Evolutionary conservation across 1,139 yeast genomes (phyloP).

Genomic region (Fermentozyma sake): DNA sequence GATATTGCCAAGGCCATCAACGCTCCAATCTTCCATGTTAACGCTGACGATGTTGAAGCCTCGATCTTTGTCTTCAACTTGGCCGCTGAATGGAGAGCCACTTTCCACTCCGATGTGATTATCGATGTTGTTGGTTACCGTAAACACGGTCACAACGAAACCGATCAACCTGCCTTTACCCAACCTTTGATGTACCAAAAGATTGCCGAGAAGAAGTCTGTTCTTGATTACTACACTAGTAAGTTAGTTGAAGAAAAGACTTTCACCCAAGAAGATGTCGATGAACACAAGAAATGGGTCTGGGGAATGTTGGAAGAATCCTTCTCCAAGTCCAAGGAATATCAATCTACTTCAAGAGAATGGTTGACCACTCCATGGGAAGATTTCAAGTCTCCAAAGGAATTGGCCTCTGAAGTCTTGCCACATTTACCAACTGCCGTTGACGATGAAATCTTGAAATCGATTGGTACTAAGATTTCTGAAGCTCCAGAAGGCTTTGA

Average conservation of each 20-base stretch:
- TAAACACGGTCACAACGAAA: slow-evolving; percentile 98
- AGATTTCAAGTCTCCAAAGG: slow-evolving; percentile 96
- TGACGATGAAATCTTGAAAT: slow-evolving; percentile 63
- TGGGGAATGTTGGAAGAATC: slow-evolving; percentile 93
- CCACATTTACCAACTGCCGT: slow-evolving; percentile 97
- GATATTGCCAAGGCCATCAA: slow-evolving; percentile 95
- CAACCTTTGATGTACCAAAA: slow-evolving; percentile 96
- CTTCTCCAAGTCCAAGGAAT: slow-evolving; percentile 81
- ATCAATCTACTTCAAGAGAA: slow-evolving; percentile 88
- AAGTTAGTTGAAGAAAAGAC: slow-evolving; percentile 82
- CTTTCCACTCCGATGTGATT: slow-evolving; percentile 92
- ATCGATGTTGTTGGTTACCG: slow-evolving; percentile 98
- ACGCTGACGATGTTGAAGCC: slow-evolving; percentile 96
- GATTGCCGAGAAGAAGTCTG: slow-evolving; percentile 85
- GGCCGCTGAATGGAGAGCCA: slow-evolving; percentile 98
- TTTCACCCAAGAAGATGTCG: slow-evolving; percentile 84
- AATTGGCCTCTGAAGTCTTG: slow-evolving; percentile 89
- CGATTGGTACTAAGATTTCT: slow-evolving; percentile 74
- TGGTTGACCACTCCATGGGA: slow-evolving; percentile 99
- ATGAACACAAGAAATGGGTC: slow-evolving; percentile 97
- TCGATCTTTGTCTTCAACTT: slow-evolving; percentile 86
- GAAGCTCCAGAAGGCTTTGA: slow-evolving; percentile 87
- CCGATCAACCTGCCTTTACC: slow-evolving; percentile 98
- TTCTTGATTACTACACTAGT: slow-evolving; percentile 78
- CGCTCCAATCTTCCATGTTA: slow-evolving; percentile 98